Conservation (phyloP, 306 rosid species). For the Comarum palustre region DNA sequence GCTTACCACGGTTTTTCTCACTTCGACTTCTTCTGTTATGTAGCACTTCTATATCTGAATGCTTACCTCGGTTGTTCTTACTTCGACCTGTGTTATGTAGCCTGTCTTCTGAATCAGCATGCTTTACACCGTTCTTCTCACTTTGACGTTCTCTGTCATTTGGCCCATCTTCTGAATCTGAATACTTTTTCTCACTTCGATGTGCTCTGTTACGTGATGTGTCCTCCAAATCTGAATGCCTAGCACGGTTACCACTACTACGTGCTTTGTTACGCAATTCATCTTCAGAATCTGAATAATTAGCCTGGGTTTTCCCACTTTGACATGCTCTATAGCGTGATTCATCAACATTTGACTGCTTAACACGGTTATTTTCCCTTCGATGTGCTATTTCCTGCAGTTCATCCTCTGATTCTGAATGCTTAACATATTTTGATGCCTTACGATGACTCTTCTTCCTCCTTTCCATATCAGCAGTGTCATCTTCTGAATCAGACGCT, state of each 20-base stretch:
- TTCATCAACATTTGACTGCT: constrained; percentile 22
- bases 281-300: not conserved
- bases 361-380: constrained; percentile 11
- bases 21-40: not conserved
- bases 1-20: not conserved
- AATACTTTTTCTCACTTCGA: constrained; percentile 6
- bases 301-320: not conserved
- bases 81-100: not conserved
- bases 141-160: not conserved
- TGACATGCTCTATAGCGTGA: not conserved
- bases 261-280: not conserved
- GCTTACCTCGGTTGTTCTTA: not conserved
- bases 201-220: not conserved
- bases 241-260: not conserved
- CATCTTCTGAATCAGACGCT: constrained; percentile 50
- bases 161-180: not conserved
- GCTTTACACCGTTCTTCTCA: not conserved
- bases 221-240: constrained; percentile 6
- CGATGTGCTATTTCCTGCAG: not conserved
- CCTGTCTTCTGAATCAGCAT: constrained; percentile 4
- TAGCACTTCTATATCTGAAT: not conserved
- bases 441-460: constrained; percentile 32
- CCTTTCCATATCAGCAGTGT: constrained; percentile 35
- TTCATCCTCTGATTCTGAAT: constrained; percentile 26
- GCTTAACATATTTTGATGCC: constrained; percentile 32